Evolutionary conservation across 192 early-diverging fungal genomes (phyloP).

Genomic region (Coemansia sp.): DNA sequence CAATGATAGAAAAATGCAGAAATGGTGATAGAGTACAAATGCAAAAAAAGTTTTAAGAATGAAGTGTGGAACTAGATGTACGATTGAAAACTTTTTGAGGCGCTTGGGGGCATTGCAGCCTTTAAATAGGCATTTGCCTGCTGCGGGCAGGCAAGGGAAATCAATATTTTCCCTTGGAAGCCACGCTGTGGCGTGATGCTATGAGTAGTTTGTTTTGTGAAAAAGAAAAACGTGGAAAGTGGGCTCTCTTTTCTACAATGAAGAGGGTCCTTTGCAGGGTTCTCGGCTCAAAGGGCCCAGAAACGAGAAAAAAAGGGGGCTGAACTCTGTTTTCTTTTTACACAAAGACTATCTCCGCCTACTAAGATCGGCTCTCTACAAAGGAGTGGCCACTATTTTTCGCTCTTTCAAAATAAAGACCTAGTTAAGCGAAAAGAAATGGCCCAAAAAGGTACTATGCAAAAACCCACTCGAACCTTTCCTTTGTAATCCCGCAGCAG

Average conservation of each 20-base stretch:
- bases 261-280: slow-evolving; percentile 10
- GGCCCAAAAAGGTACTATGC: not conserved
- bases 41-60: slow-evolving; percentile 6
- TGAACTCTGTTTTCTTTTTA: slow-evolving; percentile 1
- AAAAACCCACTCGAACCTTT: not conserved
- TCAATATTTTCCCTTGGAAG: slow-evolving; percentile 8
- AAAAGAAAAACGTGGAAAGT: not conserved
- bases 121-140: slow-evolving; percentile 8
- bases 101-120: not conserved
- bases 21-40: slow-evolving; percentile 12
- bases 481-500: not conserved
- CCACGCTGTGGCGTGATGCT: not conserved
- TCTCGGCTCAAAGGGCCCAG: not conserved
- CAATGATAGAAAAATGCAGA: slow-evolving; percentile 11
- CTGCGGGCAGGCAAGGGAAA: not conserved
- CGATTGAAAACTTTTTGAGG: not conserved
- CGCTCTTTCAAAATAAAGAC: not conserved
- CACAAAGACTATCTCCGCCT: slow-evolving; percentile 1
- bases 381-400: not conserved
- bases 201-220: not conserved
- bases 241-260: slow-evolving; percentile 7
- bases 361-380: slow-evolving; percentile 7
- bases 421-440: not conserved
- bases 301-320: slow-evolving; percentile 1
- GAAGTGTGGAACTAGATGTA: slow-evolving; percentile 4